A percentile compares a stretch with the other conserved stretches of the same genome.
Evolutionary conservation across 805 yeast species (phyloP).

Genomic region (Candida parachauliodes): DNA sequence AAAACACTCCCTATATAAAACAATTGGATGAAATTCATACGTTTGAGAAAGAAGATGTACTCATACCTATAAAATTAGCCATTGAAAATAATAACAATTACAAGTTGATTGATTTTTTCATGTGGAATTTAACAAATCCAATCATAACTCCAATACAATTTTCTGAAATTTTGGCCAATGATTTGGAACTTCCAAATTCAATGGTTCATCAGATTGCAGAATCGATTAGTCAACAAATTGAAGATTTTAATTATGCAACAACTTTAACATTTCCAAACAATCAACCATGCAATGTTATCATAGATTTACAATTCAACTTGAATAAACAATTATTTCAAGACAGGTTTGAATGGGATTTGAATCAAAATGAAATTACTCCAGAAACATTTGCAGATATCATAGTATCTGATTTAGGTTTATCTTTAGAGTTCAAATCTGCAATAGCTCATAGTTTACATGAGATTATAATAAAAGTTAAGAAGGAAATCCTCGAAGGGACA

Average conservation of each 20-base stretch:
- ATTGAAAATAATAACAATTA: constrained; percentile 53
- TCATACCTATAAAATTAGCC: constrained; percentile 65
- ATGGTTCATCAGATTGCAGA: constrained; percentile 62
- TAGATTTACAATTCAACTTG: constrained; percentile 77
- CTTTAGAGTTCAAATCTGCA: constrained; percentile 84
- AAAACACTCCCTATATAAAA: constrained; percentile 20
- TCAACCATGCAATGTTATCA: constrained; percentile 66
- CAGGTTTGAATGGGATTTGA: constrained; percentile 90
- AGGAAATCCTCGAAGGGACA: constrained; percentile 68
- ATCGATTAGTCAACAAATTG: constrained; percentile 76
- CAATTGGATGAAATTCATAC: constrained; percentile 18
- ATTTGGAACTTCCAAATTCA: constrained; percentile 71
- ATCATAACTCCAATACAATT: constrained; percentile 68
- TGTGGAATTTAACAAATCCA: constrained; percentile 71
- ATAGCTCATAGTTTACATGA: constrained; percentile 87
- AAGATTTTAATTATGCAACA: constrained; percentile 64
- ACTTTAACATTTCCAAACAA: constrained; percentile 58
- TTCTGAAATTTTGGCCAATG: constrained; percentile 75
- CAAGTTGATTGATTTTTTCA: constrained; percentile 57
- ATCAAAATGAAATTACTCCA: constrained; percentile 56
- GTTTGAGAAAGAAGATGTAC: constrained; percentile 35
- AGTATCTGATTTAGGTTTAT: constrained; percentile 79
- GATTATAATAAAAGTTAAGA: constrained; percentile 66
- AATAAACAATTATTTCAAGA: constrained; percentile 86
- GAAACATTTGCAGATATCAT: constrained; percentile 79